Evolutionary conservation across 116 monocot genomes (phyloP), one percentile per base, ranked within the genome.

Genomic region (Iris pallida): DNA sequence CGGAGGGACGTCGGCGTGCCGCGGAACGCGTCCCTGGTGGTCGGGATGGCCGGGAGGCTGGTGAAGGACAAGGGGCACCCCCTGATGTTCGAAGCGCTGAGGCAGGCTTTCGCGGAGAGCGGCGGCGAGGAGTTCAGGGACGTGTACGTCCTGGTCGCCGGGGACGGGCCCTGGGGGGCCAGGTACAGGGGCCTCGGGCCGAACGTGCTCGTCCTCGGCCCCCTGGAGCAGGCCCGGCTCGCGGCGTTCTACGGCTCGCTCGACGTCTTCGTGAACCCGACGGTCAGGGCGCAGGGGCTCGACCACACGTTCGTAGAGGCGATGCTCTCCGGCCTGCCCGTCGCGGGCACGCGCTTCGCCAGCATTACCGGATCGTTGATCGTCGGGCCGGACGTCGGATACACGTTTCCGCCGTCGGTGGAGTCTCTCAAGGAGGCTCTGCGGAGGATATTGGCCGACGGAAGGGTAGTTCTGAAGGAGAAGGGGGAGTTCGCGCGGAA

Each of bases 61-160:
- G 94, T 94, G 73, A 94, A 76, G 74, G 94, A 94, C 71, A 94
- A 94, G 64, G 94, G 90, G 14, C 94, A 94, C 53, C 94, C 90
- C 6, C 20, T 94, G 0, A 81, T 90, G 82, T 90, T 85, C 55
- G 77, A 90, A 75, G 90, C 90, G 4, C 71, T 94, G 68, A 87
- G 78, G 59, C 85, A 83, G 56, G n/a, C 73, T 2, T 79, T 82
- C 16, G 42, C 55, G 30, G 80, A 85, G 68, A 71, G 78, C 10
- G n/a, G n/a, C n/a, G n/a, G n/a, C n/a, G 75, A 76, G 57, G 55
- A 30, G 9, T 80, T 79, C 57, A 20, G 17, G 17, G 58, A 59
- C 16, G 71, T 79, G 0, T 77, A 58, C 45, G 69, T 94, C 16
- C 49, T 94, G 5, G 82, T 94, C 11, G 94, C 94, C 0, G 94